Conservation (phyloP, 225 moss, liverwort and hornwort species). For the Thuidium tamariscinum region DNA sequence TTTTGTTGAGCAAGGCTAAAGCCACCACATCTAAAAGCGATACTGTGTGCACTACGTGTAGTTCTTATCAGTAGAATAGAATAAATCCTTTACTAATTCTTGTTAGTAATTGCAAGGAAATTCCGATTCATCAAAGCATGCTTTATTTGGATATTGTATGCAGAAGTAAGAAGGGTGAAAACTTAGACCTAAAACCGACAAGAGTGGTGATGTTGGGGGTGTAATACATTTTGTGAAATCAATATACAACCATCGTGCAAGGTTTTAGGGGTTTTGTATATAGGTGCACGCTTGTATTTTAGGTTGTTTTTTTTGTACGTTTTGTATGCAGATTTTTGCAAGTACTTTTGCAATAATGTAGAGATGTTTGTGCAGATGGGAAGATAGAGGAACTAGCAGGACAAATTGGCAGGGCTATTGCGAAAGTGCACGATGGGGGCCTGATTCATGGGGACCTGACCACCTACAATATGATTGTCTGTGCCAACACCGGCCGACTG, state of each 20-base stretch:
- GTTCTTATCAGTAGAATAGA: background rate
- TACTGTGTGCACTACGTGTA: background rate
- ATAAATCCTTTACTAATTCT: background rate
- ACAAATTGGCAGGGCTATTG: constrained; percentile 69
- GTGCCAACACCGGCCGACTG: constrained; percentile 59
- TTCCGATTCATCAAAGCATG: background rate
- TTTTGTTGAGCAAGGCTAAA: background rate
- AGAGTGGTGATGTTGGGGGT: background rate
- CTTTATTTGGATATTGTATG: background rate
- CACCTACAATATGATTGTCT: constrained; percentile 87
- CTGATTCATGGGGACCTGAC: constrained; percentile 89
- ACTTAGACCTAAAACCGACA: background rate
- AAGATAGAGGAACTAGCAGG: constrained; percentile 63
- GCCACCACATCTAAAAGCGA: background rate
- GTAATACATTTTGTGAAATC: background rate
- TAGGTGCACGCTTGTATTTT: background rate
- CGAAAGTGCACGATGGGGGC: constrained; percentile 83
- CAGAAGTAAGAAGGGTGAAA: background rate
- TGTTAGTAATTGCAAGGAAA: background rate
- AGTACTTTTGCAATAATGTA: background rate
- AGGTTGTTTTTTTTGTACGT: background rate
- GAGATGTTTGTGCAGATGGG: constrained; percentile 36
- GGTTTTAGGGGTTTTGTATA: background rate
- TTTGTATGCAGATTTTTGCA: background rate
- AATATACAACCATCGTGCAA: background rate